phyloP scores from a whole-genome alignment of 1,284 basidiomycete species.

The Trichosporon coremiiforme region DNA sequence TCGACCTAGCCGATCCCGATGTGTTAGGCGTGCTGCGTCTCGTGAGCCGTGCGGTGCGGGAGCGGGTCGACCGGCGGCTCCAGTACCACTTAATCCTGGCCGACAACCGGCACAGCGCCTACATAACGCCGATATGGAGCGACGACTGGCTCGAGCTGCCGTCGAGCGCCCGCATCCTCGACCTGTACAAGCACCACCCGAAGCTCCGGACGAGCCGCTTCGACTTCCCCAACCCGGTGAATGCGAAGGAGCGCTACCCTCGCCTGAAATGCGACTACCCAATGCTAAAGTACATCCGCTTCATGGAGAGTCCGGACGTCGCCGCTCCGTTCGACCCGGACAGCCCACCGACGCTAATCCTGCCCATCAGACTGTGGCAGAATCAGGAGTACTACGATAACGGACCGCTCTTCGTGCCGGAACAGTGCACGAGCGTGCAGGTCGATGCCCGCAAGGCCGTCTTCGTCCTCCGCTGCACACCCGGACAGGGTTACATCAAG shows the following conservation, averaged over 20 bases:
- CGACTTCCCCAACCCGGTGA: background rate
- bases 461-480: slow-evolving; percentile 5
- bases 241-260: slow-evolving; percentile 2
- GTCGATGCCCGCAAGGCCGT: slow-evolving; percentile 13
- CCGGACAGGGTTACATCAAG: slow-evolving; percentile 12
- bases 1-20: slow-evolving; percentile 3
- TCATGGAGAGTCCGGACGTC: slow-evolving; percentile 16
- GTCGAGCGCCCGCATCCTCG: slow-evolving; percentile 1
- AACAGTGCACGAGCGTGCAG: slow-evolving; percentile 7
- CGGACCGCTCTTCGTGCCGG: slow-evolving; percentile 6
- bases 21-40: background rate
- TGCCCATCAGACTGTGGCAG: slow-evolving; percentile 7
- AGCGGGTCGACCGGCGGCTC: slow-evolving; percentile 4
- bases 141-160: slow-evolving; percentile 16
- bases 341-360: background rate
- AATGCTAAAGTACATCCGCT: slow-evolving; percentile 4
- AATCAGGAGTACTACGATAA: slow-evolving; percentile 19
- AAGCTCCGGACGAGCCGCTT: background rate
- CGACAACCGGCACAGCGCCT: slow-evolving; percentile 16
- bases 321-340: slow-evolving; percentile 2
- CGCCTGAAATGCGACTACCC: slow-evolving; percentile 14
- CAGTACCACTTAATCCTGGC: slow-evolving; percentile 9
- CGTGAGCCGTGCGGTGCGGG: slow-evolving; percentile 10
- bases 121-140: slow-evolving; percentile 16
- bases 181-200: slow-evolving; percentile 15